Evolutionary conservation across 2,329 filamentous ascomycete species (phyloP).

Genomic region (Colletotrichum sp.): DNA sequence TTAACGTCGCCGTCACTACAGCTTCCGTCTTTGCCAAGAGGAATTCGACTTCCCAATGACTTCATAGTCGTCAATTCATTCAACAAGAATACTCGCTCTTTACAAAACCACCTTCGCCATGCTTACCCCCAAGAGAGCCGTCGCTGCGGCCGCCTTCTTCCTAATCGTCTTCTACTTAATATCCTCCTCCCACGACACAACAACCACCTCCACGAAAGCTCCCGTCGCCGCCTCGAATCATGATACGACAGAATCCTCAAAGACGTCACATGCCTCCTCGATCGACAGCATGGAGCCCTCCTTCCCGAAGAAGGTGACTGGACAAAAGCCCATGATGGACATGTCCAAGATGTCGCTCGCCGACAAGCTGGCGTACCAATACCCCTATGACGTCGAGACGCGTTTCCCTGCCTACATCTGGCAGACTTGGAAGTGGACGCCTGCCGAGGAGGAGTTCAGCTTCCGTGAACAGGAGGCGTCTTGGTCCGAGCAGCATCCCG

Average conservation of each 20-base stretch:
- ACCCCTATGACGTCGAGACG: conserved; percentile 85
- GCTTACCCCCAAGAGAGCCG: conserved; percentile 79
- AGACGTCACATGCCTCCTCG: background rate
- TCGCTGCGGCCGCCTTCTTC: conserved; percentile 73
- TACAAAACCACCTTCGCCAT: conserved; percentile 49
- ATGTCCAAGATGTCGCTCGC: conserved; percentile 73
- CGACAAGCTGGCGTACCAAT: conserved; percentile 90
- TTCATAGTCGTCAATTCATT: background rate
- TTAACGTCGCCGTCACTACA: background rate
- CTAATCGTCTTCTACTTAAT: conserved; percentile 74
- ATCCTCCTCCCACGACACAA: conserved; percentile 60
- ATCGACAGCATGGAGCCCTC: conserved; percentile 3
- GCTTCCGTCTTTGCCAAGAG: background rate
- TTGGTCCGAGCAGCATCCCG: conserved; percentile 87
- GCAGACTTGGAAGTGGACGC: conserved; percentile 97
- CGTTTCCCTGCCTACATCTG: conserved; percentile 98
- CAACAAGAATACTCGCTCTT: background rate
- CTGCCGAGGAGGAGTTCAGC: conserved; percentile 76
- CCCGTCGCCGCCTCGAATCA: conserved; percentile 24
- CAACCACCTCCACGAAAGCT: conserved; percentile 25
- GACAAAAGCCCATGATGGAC: conserved; percentile 72
- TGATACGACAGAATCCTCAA: conserved; percentile 11
- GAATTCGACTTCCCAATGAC: background rate
- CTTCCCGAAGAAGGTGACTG: conserved; percentile 35
- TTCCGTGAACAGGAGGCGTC: conserved; percentile 87